Evolutionary conservation across 208 protist species (phyloP).

Genomic region (Wallacemonas sp.): DNA sequence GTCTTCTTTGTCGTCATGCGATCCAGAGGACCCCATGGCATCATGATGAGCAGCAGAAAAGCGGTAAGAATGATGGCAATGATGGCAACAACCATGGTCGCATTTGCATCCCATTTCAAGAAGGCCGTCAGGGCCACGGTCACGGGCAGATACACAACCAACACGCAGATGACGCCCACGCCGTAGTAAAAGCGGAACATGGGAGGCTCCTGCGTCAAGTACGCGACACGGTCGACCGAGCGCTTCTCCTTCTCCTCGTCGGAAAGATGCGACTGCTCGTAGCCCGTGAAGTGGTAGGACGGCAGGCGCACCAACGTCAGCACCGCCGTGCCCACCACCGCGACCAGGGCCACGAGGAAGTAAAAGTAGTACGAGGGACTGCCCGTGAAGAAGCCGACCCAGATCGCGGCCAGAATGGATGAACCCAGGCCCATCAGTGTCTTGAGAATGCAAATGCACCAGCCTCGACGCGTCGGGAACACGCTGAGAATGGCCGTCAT

Average conservation of each 20-base stretch:
- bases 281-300: constrained; percentile 55
- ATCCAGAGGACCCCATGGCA: constrained; percentile 11
- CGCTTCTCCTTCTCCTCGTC: constrained; percentile 26
- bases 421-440: constrained; percentile 63
- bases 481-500: constrained; percentile 45
- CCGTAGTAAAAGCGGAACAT: constrained; percentile 36
- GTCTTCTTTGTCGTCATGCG: constrained; percentile 4
- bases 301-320: constrained; percentile 45
- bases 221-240: neutral
- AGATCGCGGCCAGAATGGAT: constrained; percentile 51
- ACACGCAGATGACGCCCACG: constrained; percentile 28
- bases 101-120: constrained; percentile 18
- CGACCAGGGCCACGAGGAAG: constrained; percentile 41
- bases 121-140: constrained; percentile 48
- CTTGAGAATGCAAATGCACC: constrained; percentile 64
- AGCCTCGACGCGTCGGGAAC: constrained; percentile 53
- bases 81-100: constrained; percentile 32
- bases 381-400: constrained; percentile 52
- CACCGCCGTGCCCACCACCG: constrained; percentile 23
- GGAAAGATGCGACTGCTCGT: constrained; percentile 31
- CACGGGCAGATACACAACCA: constrained; percentile 53
- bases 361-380: constrained; percentile 43
- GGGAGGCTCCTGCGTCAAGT: constrained; percentile 33
- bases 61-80: constrained; percentile 14
- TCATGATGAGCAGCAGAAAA: constrained; percentile 9